Evolutionary conservation across 2,329 filamentous ascomycete genomes (phyloP), one percentile per base, ranked within the genome.

Genomic region (Aspergillus fumigatiaffinis): DNA sequence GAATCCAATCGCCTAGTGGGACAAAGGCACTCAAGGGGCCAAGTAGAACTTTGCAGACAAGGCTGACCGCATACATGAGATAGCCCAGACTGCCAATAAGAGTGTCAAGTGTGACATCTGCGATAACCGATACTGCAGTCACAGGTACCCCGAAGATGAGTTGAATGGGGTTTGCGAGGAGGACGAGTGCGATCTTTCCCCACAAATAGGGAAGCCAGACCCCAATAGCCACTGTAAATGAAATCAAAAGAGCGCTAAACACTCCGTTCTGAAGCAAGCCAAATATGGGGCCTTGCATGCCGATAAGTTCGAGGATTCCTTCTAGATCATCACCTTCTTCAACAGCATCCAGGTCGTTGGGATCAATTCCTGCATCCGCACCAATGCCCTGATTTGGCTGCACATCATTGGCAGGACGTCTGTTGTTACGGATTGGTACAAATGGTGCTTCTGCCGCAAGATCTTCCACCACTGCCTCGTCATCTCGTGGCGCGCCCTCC

Each of bases 201-300:
- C 92, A 87, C 55, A 97, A 88, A 75, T 97, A 99, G 0, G 94
- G 94, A 52, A 96, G 77, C 77, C 94, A 96, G 48, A 97, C 86
- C 52, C 92, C 93, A 57, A 89, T 79, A 53, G 91, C 88, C 46
- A 99, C 86, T 14, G 92, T 96, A 52, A 93, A 84, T 1, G 90
- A 89, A 14, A 99, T 91, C 28, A 99, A 82, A 49, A 97, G 88
- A 7, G 90, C 88, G 71, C 93, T 96, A 74, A 99, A 99, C 17
- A 97, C 87, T 55, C 90, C 92, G 65, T 99, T 99, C 69, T 99
- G 94, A 64, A 97, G 86, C 5, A 99, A 82, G 2, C 91, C 92
- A 14, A 89, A 88, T 3, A 99, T 81, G 0, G 94, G 94, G 0
- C 94, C 94, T 68, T 95, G 91, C 89, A 99, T 95, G 41, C 94